Percentiles rank a stretch among this genome's conserved stretches.
phyloP scores from a whole-genome alignment of 2,329 filamentous ascomycete genomes.

The Diaporthe caulivora region DNA sequence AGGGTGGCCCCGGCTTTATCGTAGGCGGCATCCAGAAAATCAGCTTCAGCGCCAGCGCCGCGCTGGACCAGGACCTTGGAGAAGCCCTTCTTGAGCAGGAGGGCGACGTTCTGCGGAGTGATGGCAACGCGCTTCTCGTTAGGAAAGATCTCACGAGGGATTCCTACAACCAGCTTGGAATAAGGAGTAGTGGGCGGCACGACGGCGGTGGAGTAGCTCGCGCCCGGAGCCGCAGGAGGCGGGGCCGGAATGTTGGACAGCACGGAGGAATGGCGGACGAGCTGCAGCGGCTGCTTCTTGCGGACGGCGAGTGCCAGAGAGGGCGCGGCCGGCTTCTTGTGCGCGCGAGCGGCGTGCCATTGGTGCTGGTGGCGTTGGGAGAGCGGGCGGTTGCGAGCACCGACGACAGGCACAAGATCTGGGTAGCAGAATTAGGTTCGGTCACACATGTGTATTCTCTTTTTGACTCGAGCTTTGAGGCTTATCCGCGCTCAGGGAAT shows the following conservation, averaged over 20 bases:
- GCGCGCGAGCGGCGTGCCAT: constrained; percentile 54
- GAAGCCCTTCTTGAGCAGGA: constrained; percentile 89
- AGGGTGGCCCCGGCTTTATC: constrained; percentile 82
- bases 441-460: not conserved
- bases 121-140: constrained; percentile 87
- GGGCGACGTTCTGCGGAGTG: constrained; percentile 84
- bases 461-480: not conserved
- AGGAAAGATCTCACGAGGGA: constrained; percentile 82
- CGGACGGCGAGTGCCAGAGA: constrained; percentile 44
- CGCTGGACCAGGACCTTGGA: constrained; percentile 81
- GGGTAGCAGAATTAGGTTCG: constrained; percentile 14
- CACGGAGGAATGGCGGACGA: constrained; percentile 56
- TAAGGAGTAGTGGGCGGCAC: constrained; percentile 71
- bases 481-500: not conserved
- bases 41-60: constrained; percentile 82
- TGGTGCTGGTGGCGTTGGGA: constrained; percentile 47
- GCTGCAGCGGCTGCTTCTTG: constrained; percentile 50
- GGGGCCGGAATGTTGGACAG: constrained; percentile 44
- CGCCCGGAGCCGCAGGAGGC: constrained; percentile 39
- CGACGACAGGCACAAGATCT: constrained; percentile 29
- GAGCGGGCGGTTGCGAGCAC: constrained; percentile 24
- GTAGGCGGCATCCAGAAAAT: constrained; percentile 83
- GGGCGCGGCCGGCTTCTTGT: constrained; percentile 42
- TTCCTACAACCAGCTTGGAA: constrained; percentile 78
- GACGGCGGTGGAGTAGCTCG: constrained; percentile 56